A percentile compares a stretch with the other conserved stretches of the same genome.
These are phyloP conservation scores for Tirmania nivea DNA, from an alignment of 495 filamentous ascomycete genomes.

Conservation along the genomic window DNA sequence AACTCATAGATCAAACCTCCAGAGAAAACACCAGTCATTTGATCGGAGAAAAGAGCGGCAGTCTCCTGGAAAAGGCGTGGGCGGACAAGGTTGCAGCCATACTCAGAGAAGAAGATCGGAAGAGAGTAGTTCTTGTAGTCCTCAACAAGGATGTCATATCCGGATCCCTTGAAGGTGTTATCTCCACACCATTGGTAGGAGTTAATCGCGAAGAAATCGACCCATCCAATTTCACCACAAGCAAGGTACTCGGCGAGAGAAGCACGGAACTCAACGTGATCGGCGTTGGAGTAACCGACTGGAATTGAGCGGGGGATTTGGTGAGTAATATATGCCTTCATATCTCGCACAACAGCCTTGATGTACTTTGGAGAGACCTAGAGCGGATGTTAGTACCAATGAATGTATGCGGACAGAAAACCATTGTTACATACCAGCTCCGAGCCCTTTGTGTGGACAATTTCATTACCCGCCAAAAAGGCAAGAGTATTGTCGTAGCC, in stretches of 20 bases:
- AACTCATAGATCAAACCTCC: constrained; percentile 95
- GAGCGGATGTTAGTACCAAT: constrained; percentile 10
- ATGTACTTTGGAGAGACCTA: constrained; percentile 49
- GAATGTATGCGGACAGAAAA: no score
- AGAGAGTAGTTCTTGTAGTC: constrained; percentile 75
- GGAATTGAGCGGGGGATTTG: constrained; percentile 24
- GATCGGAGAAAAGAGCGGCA: constrained; percentile 48
- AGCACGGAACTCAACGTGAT: constrained; percentile 65
- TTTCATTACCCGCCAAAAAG: constrained; percentile 60
- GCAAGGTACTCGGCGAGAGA: constrained; percentile 89
- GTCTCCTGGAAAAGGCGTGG: constrained; percentile 75
- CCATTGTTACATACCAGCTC: not conserved
- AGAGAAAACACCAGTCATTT: constrained; percentile 89
- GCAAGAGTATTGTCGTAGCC: constrained; percentile 50
- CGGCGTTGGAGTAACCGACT: constrained; percentile 30
- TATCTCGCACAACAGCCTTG: constrained; percentile 63
- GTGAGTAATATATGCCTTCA: constrained; percentile 50
- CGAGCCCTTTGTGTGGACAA: constrained; percentile 48
- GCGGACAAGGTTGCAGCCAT: constrained; percentile 60
- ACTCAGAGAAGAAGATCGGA: constrained; percentile 97
- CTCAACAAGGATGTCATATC: constrained; percentile 80
- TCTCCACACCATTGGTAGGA: constrained; percentile 93
- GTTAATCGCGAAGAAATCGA: constrained; percentile 75
- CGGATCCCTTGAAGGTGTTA: constrained; percentile 52
- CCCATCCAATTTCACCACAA: constrained; percentile 81